Evolutionary conservation across 495 filamentous ascomycete species (phyloP).

Genomic region (Aspergillus leporis): DNA sequence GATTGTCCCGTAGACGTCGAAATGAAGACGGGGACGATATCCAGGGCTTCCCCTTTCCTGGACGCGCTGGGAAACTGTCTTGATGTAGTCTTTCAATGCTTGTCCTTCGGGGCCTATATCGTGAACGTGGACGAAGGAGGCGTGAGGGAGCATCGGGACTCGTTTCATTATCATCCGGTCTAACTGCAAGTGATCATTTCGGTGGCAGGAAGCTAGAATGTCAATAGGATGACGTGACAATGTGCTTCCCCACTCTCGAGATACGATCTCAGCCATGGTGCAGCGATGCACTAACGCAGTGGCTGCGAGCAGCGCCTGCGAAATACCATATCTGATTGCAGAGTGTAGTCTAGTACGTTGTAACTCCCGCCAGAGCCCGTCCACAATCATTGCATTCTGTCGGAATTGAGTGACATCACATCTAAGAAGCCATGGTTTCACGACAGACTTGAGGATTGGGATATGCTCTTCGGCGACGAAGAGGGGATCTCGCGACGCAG

Average conservation of each 20-base stretch:
- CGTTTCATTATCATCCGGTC: slow-evolving; percentile 19
- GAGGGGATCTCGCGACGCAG: slow-evolving; percentile 9
- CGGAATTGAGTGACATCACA: slow-evolving; percentile 13
- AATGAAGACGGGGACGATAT: slow-evolving; percentile 14
- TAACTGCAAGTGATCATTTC: slow-evolving; percentile 13
- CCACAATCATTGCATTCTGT: not conserved
- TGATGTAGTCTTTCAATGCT: slow-evolving; percentile 4
- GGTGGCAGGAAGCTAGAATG: slow-evolving; percentile 18
- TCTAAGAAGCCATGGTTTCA: slow-evolving; percentile 11
- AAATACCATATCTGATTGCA: slow-evolving; percentile 12
- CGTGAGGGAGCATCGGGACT: slow-evolving; percentile 13
- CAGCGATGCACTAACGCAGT: slow-evolving; percentile 2
- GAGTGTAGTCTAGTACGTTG: slow-evolving; percentile 1
- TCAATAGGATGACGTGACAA: not conserved
- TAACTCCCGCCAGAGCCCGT: slow-evolving; percentile 7
- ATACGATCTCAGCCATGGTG: slow-evolving; percentile 7
- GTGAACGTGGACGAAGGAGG: slow-evolving; percentile 16
- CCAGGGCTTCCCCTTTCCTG: slow-evolving; percentile 7
- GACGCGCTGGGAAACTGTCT: slow-evolving; percentile 6
- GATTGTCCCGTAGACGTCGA: slow-evolving; percentile 17
- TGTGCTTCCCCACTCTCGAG: slow-evolving; percentile 7
- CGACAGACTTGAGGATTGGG: slow-evolving; percentile 2
- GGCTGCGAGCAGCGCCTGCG: slow-evolving; percentile 15
- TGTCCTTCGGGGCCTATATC: slow-evolving; percentile 8
- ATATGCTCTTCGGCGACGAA: slow-evolving; percentile 10